Conservation (phyloP, 1,139 yeast species). For the Zygosaccharomyces pseudobailii region DNA sequence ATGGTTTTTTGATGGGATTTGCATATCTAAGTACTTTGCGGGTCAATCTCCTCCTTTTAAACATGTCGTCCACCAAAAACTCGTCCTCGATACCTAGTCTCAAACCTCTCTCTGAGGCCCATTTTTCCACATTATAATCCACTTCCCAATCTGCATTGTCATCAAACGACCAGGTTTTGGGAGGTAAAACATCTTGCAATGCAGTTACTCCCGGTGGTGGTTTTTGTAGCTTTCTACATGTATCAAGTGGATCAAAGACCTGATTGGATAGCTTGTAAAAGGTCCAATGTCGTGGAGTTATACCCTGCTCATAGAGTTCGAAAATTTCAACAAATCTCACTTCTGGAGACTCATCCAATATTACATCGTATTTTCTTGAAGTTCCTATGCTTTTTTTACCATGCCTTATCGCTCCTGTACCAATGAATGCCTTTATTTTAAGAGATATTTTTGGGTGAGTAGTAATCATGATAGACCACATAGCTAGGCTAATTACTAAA, state of each 20-base stretch:
- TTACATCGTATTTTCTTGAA: slow-evolving; percentile 45
- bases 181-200: slow-evolving; percentile 58
- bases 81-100: slow-evolving; percentile 46
- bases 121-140: slow-evolving; percentile 49
- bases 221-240: slow-evolving; percentile 50
- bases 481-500: slow-evolving; percentile 44
- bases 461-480: slow-evolving; percentile 49
- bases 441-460: slow-evolving; percentile 56
- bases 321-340: slow-evolving; percentile 62
- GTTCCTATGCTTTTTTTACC: slow-evolving; percentile 24
- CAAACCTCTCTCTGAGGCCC: slow-evolving; percentile 53
- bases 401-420: slow-evolving; percentile 13
- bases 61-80: slow-evolving; percentile 50
- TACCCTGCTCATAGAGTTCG: slow-evolving; percentile 66
- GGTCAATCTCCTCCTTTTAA: slow-evolving; percentile 52
- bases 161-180: slow-evolving; percentile 71
- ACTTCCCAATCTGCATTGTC: slow-evolving; percentile 61
- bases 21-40: slow-evolving; percentile 50
- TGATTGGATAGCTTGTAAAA: slow-evolving; percentile 45
- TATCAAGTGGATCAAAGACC: slow-evolving; percentile 51
- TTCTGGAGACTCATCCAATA: slow-evolving; percentile 67
- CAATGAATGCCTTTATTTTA: slow-evolving; percentile 32
- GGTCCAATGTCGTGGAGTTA: slow-evolving; percentile 58
- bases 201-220: slow-evolving; percentile 62
- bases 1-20: slow-evolving; percentile 39